Evolutionary conservation across 768 basidiomycete species (phyloP).

Genomic region (Mycena amicta): DNA sequence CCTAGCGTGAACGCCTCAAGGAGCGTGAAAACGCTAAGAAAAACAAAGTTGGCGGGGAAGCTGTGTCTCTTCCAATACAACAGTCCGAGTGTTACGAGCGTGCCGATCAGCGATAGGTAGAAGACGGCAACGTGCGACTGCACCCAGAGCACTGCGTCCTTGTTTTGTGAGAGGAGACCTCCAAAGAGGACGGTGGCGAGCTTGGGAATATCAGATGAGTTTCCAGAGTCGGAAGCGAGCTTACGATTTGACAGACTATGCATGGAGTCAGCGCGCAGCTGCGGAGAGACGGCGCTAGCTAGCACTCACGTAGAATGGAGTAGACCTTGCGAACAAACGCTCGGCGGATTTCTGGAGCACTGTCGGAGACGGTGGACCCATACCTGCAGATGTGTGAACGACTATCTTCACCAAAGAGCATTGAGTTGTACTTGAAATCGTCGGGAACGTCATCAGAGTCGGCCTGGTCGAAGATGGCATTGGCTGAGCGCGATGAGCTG

Average conservation of each 20-base stretch:
- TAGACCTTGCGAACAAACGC: conserved; percentile 93
- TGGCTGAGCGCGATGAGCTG: conserved; percentile 46
- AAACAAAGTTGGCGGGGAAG: conserved; percentile 83
- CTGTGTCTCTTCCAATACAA: conserved; percentile 93
- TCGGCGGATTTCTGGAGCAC: conserved; percentile 73
- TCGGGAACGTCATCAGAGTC: conserved; percentile 75
- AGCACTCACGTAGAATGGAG: conserved; percentile 63
- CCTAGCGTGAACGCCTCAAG: conserved; percentile 92
- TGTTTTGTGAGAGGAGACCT: conserved; percentile 67
- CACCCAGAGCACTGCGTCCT: conserved; percentile 67
- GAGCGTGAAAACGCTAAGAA: conserved; percentile 85
- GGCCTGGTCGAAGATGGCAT: conserved; percentile 76
- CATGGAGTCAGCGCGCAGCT: no score
- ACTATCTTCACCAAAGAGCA: neutral
- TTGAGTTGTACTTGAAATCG: conserved; percentile 70
- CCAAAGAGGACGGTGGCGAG: conserved; percentile 81
- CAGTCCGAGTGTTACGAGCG: conserved; percentile 75
- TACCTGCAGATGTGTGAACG: no score
- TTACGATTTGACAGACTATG: no score
- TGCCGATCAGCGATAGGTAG: conserved; percentile 77
- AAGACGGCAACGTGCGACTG: conserved; percentile 75
- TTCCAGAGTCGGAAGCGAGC: conserved; percentile 30
- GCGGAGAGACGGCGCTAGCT: no score
- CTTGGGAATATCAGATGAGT: conserved; percentile 8
- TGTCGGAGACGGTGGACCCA: conserved; percentile 80